Evolutionary conservation across 2,329 filamentous ascomycete genomes (phyloP).

Genomic region (Fusarium tuaranense): DNA sequence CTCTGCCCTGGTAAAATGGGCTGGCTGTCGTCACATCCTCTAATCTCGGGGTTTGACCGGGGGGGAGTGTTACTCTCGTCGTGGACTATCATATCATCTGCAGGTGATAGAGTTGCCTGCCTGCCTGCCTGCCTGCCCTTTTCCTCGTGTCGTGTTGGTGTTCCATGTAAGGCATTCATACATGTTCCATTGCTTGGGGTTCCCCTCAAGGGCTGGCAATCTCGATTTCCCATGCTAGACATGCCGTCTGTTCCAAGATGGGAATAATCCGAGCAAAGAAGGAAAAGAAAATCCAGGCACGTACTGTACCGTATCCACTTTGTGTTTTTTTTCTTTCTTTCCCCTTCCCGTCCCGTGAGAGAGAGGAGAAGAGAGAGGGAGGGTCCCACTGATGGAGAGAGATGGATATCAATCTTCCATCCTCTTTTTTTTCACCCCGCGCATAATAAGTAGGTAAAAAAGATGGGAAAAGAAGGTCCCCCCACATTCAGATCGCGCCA

Average conservation of each 20-base stretch:
- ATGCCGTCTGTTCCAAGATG: slow-evolving; percentile 6
- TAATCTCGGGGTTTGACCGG: slow-evolving; percentile 27
- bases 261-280: neutral
- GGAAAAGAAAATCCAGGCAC: neutral
- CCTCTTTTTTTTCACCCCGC: neutral
- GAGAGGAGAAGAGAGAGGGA: too few species aligned
- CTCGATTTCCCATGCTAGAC: slow-evolving; percentile 1
- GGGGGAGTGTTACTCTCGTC: neutral
- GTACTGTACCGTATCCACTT: neutral
- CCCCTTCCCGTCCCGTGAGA: neutral
- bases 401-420: neutral
- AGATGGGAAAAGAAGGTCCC: neutral
- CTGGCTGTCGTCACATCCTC: slow-evolving; percentile 31
- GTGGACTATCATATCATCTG: neutral
- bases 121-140: neutral
- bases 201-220: neutral
- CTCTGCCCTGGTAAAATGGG: neutral
- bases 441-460: neutral
- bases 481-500: slow-evolving; percentile 28
- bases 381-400: neutral
- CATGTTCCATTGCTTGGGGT: neutral
- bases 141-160: neutral
- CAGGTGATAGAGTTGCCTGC: neutral
- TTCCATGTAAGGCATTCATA: slow-evolving; percentile 12
- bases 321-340: neutral